Base-by-base conservation (phyloP, 1,284 basidiomycete genomes). In the Stereum hirsutum region DNA sequence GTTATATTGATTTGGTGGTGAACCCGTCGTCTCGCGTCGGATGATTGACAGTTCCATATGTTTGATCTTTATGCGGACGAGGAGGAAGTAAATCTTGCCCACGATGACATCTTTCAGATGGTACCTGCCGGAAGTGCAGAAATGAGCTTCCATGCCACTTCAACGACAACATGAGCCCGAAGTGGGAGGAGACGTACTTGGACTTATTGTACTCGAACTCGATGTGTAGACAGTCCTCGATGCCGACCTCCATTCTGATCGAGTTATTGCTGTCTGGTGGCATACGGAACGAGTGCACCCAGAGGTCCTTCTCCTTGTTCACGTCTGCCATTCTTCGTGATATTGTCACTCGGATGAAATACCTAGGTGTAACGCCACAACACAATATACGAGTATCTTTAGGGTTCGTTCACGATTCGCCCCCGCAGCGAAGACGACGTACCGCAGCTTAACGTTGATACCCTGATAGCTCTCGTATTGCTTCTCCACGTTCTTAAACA, bases 121-220 rank as follows among this genome's bases (percentile, higher is more conserved):
- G 62, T 99, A 99, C 63, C 92, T 96, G 48, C 11, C 32, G 14
- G 10, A 35, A 8, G n/a, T n/a, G n/a, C n/a, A n/a, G n/a, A n/a
- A n/a, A n/a, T n/a, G n/a, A n/a, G 14, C 33, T 19, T 41, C n/a
- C 17, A 11, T 21, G 27, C 26, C 34, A 43, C 21, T 26, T 12
- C 21, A 38, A 30, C 39, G 24, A 25, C 20, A 17, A 42, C 17
- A 21, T 6, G 37, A 7, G 10, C 23, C 19, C 39, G 41, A 45
- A 27, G 26, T 27, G 14, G 20, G 14, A 42, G 19, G 24, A 2
- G 5, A 68, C 84, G 50, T 50, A 89, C 92, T 98, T 98, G 46
- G 93, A 96, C 63, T 98, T 98, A 74, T 99, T 98, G 69, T 99
- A 98, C 66, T 99, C 95, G 56, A 99, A 98, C 64, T 99, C 95